Conservation (phyloP, 257 asterid genomes). For the Solanum chiquidenum region DNA sequence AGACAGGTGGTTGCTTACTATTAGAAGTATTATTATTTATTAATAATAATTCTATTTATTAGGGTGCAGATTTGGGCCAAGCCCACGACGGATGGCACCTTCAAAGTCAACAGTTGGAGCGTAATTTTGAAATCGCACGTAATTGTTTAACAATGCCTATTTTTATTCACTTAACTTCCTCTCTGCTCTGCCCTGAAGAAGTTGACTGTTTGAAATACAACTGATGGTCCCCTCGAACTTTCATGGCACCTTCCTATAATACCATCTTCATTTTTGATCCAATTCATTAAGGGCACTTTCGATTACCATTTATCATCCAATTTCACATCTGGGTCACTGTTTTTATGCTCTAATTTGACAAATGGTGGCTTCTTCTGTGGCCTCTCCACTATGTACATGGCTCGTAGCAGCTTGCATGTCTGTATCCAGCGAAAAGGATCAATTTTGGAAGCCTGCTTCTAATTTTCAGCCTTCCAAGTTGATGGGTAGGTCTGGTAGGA, state of each 20-base stretch:
- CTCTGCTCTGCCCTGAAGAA: background rate
- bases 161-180: background rate
- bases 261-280: background rate
- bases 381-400: slow-evolving; percentile 39
- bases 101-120: background rate
- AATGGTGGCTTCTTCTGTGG: slow-evolving; percentile 17
- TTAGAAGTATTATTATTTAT: background rate
- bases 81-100: background rate
- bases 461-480: slow-evolving; percentile 4
- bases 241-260: background rate
- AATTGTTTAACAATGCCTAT: background rate
- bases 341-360: background rate
- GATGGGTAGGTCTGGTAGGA: slow-evolving; percentile 6
- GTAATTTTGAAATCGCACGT: background rate
- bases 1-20: background rate
- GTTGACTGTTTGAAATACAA: background rate
- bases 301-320: background rate
- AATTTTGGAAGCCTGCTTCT: background rate
- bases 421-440: slow-evolving; percentile 8
- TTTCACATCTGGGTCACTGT: background rate
- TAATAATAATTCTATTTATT: background rate
- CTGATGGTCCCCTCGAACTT: background rate
- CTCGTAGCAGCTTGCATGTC: slow-evolving; percentile 38
- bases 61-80: background rate
- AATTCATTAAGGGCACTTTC: background rate